Base-by-base conservation (phyloP, 805 yeast species). In the Cyberlindnera xishuangbannaensis region DNA sequence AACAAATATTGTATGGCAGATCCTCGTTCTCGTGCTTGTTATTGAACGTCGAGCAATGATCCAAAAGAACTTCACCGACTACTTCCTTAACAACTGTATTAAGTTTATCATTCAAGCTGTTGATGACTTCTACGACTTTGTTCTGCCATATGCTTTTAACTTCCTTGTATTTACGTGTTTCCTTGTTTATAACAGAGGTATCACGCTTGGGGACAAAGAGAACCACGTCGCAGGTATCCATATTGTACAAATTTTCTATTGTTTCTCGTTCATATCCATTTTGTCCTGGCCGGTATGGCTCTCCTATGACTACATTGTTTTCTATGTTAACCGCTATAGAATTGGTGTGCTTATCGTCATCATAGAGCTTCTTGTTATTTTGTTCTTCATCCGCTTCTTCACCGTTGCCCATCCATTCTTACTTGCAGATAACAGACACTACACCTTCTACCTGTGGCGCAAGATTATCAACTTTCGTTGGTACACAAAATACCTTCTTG, bases 381-480 rank as follows among this genome's bases (percentile, higher is more conserved):
- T 61, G 42, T 43, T 66, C 14, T 50, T 73, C 3, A 67, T 84
- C 15, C 64, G 76, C 23, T 65, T 65, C 37, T 80, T 70, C 55
- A 83, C 96, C 0, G 63, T 80, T 3, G 78, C 77, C 3, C 98
- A 92, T 56, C 97, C 97, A 7, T 92, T 90, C 56, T 57, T 92
- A 25, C 65, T 90, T 27, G 94, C 97, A 0, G 98, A 92, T 56
- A 92, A 92, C 61, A 73, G 98, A 48, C 98, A 92, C 58, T 86
- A 78, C 55, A 78, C 95, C 1, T 92, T 92, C 55, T 92, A 92
- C 58, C 59, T 92, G 23, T 84, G 83, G 73, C 73, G 77, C 36
- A 72, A 71, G 37, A 48, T 92, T 18, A 70, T 90, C 28, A 59
- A 72, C 44, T 60, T 65, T 15, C 62, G 58, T 21, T 55, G 67